Evolutionary conservation across 495 filamentous ascomycete species (phyloP).

Genomic region (Neurospora pannonica): DNA sequence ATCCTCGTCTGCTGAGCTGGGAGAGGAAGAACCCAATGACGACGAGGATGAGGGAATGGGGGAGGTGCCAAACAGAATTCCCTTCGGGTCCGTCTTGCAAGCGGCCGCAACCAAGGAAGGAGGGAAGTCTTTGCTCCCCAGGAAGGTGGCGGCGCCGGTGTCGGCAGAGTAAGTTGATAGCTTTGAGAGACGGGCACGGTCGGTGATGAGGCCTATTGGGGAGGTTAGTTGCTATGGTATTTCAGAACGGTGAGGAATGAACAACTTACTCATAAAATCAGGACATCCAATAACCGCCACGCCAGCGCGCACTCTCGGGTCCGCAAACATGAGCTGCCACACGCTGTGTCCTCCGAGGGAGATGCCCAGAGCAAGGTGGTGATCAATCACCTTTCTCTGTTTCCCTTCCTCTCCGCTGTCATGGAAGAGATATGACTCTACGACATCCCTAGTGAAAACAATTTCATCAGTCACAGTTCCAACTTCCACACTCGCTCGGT

Average conservation of each 20-base stretch:
- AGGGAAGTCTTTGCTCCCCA: constrained; percentile 72
- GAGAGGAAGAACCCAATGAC: background rate
- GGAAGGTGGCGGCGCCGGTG: constrained; percentile 49
- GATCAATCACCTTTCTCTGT: constrained; percentile 41
- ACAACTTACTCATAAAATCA: constrained; percentile 57
- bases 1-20: background rate
- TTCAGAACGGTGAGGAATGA: background rate
- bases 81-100: constrained; percentile 58
- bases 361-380: constrained; percentile 69
- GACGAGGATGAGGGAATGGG: constrained; percentile 16
- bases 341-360: constrained; percentile 83
- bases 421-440: constrained; percentile 67
- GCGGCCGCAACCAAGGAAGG: constrained; percentile 51
- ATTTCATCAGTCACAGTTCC: background rate
- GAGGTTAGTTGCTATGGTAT: background rate
- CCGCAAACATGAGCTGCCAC: constrained; percentile 72
- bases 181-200: constrained; percentile 69
- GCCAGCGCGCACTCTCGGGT: constrained; percentile 64
- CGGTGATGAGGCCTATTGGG: constrained; percentile 50
- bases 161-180: constrained; percentile 46
- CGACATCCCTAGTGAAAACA: constrained; percentile 53
- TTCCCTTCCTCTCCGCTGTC: constrained; percentile 24
- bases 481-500: background rate
- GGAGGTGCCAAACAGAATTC: constrained; percentile 49
- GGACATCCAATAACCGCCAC: constrained; percentile 82